Base-by-base conservation (phyloP, 192 early-diverging fungal genomes). In the Gryganskiella cystojenkinii region DNA sequence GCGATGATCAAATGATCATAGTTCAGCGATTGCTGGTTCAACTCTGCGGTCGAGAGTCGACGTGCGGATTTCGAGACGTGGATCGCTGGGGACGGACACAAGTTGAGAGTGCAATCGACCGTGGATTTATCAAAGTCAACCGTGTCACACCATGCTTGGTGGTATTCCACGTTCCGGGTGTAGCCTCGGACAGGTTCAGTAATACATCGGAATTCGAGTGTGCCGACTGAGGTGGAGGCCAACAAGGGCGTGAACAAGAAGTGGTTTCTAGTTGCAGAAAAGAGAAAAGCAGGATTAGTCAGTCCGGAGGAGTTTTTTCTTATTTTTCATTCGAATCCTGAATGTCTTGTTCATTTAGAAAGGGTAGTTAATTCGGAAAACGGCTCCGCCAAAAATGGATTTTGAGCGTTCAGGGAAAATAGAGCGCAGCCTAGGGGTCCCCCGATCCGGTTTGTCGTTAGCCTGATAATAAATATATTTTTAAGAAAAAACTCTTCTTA, bases 181-280 rank as follows among this genome's bases (percentile, higher is more conserved):
- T 85, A 85, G 0, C 72, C 70, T 58, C 93, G 79, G 25, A 95
- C 88, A 1, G 95, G 93, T 72, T 96, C 95, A 58, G 91, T 90
- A 70, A 95, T 94, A 50, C 90, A 93, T 44, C 93, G 85, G 82
- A 91, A 94, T 70, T 96, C 95, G 8, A 95, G 87, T 11, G 95
- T 95, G 5, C 95, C 95, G 0, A 95, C 94, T 1, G 92, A 88
- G 37, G 89, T 90, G 69, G 90, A 92, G n/a, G 95, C 93, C 56
- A 96, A 83, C 34, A 96, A 73, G 17, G 95, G 95, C 40, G 95
- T 97, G 76, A 95, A 94, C 27, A 93, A 79, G 79, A 95, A 95
- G 76, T 94, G 91, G 70, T 94, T 94, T 81, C 82, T 83, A 81
- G 47, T 51, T 43, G 52, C 46, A 31, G 4, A 56, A 71, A 27